Base-by-base conservation (phyloP, 108 stramenopile species). In the Mayamaea pseudoterrestris region DNA sequence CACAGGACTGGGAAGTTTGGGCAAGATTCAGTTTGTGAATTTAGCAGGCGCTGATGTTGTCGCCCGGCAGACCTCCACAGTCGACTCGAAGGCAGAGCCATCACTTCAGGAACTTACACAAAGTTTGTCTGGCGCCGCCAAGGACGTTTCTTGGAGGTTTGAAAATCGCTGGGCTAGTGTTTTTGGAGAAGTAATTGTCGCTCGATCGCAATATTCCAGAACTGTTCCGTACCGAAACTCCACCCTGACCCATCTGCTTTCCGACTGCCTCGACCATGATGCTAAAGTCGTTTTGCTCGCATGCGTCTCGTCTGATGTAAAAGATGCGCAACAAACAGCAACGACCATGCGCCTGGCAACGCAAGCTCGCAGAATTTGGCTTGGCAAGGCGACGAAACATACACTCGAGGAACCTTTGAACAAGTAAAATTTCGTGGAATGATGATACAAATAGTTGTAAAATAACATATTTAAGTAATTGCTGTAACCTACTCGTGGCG, bases 371-470 rank as follows among this genome's bases (percentile, higher is more conserved):
- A 53, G 53, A 32, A 69, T 88, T 35, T 55, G 62, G 1, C 65
- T 88, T 35, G 86, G 86, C n/a, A 83, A 80, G 49, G 81, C 86
- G 6, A 88, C 86, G 24, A 80, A 77, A 35, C 81, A 83, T 40
- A 32, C 35, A 14, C n/a, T 51, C 2, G 37, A 13, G 18, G 18
- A 34, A 2, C 35, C 50, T 2, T 51, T 18, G 27, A 17, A 28
- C n/a, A n/a, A n/a, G n/a, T n/a, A n/a, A n/a, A n/a, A n/a, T n/a
- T n/a, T n/a, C n/a, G n/a, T n/a, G n/a, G n/a, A n/a, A n/a, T n/a
- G n/a, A n/a, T n/a, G n/a, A n/a, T n/a, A n/a, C n/a, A n/a, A n/a
- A n/a, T n/a, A n/a, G n/a, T n/a, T n/a, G n/a, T n/a, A n/a, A n/a
- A n/a, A n/a, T n/a, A n/a, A n/a, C n/a, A n/a, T n/a, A n/a, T n/a